Percentiles rank a stretch among this genome's conserved stretches.
phyloP scores from a whole-genome alignment of 306 rosid species.

The Purshia tridentata region DNA sequence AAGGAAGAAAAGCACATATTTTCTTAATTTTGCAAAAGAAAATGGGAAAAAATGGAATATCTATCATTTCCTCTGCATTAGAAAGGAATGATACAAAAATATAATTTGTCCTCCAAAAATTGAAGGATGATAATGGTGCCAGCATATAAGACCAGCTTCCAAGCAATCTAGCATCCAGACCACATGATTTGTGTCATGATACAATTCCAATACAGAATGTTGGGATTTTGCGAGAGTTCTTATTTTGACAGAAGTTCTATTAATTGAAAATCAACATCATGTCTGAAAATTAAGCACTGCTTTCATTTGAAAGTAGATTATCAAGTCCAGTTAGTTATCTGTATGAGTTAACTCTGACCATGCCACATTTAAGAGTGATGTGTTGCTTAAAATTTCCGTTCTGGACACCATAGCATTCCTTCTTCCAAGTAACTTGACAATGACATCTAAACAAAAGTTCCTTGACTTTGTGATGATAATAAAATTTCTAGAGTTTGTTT shows the following conservation, averaged over 20 bases:
- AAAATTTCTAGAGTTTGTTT: not conserved
- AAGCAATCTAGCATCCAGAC: not conserved
- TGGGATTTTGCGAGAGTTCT: not conserved
- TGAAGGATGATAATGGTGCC: not conserved
- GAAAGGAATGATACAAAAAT: not conserved
- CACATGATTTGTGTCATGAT: not conserved
- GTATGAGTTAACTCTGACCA: not conserved
- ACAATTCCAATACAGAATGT: not conserved
- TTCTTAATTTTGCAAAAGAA: not conserved
- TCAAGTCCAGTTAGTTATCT: not conserved
- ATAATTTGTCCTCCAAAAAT: not conserved
- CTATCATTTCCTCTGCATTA: not conserved
- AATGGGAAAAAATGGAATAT: not conserved
- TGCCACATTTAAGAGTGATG: not conserved
- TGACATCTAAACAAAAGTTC: not conserved
- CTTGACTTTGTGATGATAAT: not conserved
- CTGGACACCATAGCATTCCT: not conserved
- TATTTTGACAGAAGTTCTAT: not conserved
- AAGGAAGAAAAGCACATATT: constrained; percentile 22
- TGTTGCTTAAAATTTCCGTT: not conserved
- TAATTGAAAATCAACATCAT: not conserved
- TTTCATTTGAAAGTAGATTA: not conserved
- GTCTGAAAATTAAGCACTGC: too few relatives aligned
- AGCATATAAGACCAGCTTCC: not conserved
- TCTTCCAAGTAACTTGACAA: not conserved